phyloP scores from a whole-genome alignment of 2,329 filamentous ascomycete genomes.

The Diaporthe citrichinensis region DNA sequence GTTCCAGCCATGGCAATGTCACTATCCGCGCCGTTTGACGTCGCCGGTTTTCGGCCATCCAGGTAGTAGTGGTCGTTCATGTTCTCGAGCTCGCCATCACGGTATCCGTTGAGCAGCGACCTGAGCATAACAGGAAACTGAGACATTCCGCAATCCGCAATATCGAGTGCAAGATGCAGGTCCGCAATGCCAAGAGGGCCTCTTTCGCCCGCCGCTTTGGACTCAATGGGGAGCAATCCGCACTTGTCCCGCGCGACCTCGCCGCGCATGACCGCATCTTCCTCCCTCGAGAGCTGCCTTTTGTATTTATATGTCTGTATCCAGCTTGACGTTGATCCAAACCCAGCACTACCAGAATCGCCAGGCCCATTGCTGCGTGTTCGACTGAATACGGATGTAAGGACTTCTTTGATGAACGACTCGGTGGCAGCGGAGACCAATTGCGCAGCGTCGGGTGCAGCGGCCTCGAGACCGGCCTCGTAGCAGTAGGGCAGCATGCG shows the following conservation, averaged over 20 bases:
- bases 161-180: slow-evolving; percentile 79
- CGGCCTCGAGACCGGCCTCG: slow-evolving; percentile 72
- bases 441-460: slow-evolving; percentile 70
- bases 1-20: slow-evolving; percentile 51
- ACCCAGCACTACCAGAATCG: slow-evolving; percentile 72
- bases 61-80: slow-evolving; percentile 73
- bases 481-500: slow-evolving; percentile 79
- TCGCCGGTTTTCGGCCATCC: slow-evolving; percentile 52
- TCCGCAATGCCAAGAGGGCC: slow-evolving; percentile 84
- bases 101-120: slow-evolving; percentile 77
- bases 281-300: slow-evolving; percentile 81
- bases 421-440: slow-evolving; percentile 77
- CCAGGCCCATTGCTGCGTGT: slow-evolving; percentile 76
- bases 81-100: slow-evolving; percentile 82
- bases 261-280: slow-evolving; percentile 79
- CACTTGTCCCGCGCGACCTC: slow-evolving; percentile 81
- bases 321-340: slow-evolving; percentile 76
- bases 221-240: slow-evolving; percentile 85
- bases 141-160: slow-evolving; percentile 82
- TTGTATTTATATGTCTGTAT: slow-evolving; percentile 86
- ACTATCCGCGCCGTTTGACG: slow-evolving; percentile 47
- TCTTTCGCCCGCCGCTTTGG: slow-evolving; percentile 80
- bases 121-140: slow-evolving; percentile 83
- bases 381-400: slow-evolving; percentile 74
- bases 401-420: slow-evolving; percentile 76